These are phyloP conservation scores for Nyctanthes arbortristis DNA, from an alignment of 257 asterid genomes.

Conservation along the genomic window DNA sequence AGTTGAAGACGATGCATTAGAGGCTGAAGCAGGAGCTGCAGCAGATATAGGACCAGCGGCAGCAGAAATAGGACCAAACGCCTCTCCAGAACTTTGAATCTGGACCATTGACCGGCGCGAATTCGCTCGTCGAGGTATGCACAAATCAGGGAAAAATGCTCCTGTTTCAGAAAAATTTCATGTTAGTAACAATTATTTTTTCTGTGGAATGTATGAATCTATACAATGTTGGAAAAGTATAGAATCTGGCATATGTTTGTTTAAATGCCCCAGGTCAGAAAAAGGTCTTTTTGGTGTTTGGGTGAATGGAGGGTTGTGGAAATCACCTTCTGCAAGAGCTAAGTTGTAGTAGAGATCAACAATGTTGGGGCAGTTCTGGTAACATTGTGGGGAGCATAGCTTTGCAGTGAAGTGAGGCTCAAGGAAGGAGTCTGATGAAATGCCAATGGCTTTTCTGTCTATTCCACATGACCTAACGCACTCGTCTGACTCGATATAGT, in stretches of 20 bases:
- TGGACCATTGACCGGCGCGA: conserved; percentile 27
- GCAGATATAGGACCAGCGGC: background rate
- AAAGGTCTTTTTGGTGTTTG: too few relatives aligned
- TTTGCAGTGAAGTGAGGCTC: conserved; percentile 19
- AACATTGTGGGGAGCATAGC: conserved; percentile 32
- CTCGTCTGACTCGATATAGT: conserved; percentile 26
- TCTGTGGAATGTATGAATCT: too few relatives aligned
- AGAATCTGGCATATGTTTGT: background rate
- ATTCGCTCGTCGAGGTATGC: conserved; percentile 18
- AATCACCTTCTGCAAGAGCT: conserved; percentile 38
- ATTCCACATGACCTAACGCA: conserved; percentile 35
- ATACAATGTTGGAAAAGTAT: background rate
- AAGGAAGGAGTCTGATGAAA: conserved; percentile 32
- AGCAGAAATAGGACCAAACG: conserved; percentile 1
- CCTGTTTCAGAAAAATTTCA: too few relatives aligned
- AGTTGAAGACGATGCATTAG: background rate
- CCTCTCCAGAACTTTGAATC: conserved; percentile 35
- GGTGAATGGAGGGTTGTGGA: background rate
- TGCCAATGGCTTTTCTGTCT: conserved; percentile 30
- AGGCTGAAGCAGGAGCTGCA: background rate
- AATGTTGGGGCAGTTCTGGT: conserved; percentile 35
- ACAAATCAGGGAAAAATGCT: conserved; percentile 25
- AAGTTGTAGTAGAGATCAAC: conserved; percentile 37
- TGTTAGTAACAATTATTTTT: too few relatives aligned
- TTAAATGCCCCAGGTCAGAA: background rate